Conservation (phyloP, 1,284 basidiomycete genomes). For the Ceratobasidium papillatum region DNA sequence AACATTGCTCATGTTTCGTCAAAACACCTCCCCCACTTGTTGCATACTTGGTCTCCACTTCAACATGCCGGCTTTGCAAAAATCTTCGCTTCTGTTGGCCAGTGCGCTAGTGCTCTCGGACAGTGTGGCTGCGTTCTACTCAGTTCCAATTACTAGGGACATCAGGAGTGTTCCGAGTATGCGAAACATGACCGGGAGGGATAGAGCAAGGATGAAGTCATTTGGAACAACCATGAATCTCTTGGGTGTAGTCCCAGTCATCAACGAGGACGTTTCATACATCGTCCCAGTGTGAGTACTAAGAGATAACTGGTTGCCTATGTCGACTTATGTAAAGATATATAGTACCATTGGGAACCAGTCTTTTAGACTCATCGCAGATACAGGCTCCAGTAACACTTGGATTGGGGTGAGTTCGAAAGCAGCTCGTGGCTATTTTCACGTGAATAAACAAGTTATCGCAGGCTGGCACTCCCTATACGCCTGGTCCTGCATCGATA, state of each 20-base stretch:
- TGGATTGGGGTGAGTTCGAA: slow-evolving; percentile 38
- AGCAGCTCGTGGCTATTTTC: background rate
- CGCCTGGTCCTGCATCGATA: background rate
- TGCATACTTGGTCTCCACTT: background rate
- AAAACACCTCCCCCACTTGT: background rate
- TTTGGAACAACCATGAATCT: background rate
- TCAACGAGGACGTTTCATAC: slow-evolving; percentile 29
- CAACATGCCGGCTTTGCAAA: background rate
- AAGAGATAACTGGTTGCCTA: too few species aligned
- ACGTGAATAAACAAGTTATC: background rate
- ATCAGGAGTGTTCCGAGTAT: background rate
- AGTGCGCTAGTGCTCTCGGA: background rate
- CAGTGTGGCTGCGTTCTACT: background rate
- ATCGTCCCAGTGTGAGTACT: slow-evolving; percentile 10
- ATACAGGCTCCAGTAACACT: slow-evolving; percentile 42
- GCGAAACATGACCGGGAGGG: background rate
- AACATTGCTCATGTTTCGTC: background rate
- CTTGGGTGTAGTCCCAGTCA: slow-evolving; percentile 5
- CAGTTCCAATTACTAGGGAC: background rate
- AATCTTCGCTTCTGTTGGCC: background rate
- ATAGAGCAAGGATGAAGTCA: slow-evolving; percentile 13
- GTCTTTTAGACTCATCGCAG: slow-evolving; percentile 37
- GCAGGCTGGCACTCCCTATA: slow-evolving; percentile 21
- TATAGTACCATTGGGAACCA: slow-evolving; percentile 32
- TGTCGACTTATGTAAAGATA: background rate